phyloP scores from a whole-genome alignment of 768 basidiomycete species.

The Leccinum broughii region DNA sequence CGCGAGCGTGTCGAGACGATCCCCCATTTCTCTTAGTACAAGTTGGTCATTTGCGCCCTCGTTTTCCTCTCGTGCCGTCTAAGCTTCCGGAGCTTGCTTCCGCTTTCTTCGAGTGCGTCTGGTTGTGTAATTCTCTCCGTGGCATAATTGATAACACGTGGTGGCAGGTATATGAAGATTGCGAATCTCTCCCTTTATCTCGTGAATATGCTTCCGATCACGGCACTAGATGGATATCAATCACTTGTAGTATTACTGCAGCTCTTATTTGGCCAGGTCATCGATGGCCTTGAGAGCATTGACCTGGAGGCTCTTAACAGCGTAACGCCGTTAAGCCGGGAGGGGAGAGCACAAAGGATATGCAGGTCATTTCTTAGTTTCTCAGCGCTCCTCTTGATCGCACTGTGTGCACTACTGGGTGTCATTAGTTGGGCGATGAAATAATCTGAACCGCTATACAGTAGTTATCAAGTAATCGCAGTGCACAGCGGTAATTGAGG shows the following conservation, averaged over 20 bases:
- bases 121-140: not conserved
- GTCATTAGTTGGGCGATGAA: slow-evolving; percentile 17
- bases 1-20: not conserved
- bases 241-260: slow-evolving; percentile 43
- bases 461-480: not conserved
- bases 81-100: slow-evolving; percentile 26
- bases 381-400: slow-evolving; percentile 24
- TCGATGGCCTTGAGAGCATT: slow-evolving; percentile 5
- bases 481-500: not conserved
- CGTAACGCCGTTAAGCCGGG: not conserved
- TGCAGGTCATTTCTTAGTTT: slow-evolving; percentile 18
- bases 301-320: slow-evolving; percentile 25
- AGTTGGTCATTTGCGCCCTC: slow-evolving; percentile 49
- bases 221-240: slow-evolving; percentile 68
- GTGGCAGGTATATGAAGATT: slow-evolving; percentile 57
- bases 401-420: slow-evolving; percentile 23
- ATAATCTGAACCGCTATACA: slow-evolving; percentile 10
- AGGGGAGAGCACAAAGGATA: slow-evolving; percentile 17
- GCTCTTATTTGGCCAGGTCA: slow-evolving; percentile 11
- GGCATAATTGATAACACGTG: not conserved
- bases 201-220: slow-evolving; percentile 79
- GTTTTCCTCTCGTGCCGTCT: slow-evolving; percentile 18
- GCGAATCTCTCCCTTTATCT: slow-evolving; percentile 78
- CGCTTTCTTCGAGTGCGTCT: slow-evolving; percentile 59
- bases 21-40: slow-evolving; percentile 41